A percentile compares a stretch with the other conserved stretches of the same genome.
Evolutionary conservation across 305 asterid genomes (phyloP).

Genomic region (Fraxinus floribunda): DNA sequence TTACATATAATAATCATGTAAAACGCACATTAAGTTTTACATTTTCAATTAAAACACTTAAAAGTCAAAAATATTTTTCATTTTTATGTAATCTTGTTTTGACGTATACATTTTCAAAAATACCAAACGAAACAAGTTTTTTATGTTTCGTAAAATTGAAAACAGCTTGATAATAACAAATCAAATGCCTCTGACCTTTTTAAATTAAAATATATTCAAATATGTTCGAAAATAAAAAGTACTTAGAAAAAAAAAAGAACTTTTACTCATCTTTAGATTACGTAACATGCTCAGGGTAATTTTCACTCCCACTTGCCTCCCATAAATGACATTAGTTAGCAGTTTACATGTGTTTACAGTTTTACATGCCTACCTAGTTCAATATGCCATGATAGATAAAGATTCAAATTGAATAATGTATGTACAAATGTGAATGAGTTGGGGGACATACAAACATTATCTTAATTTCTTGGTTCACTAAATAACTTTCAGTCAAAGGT

Average conservation of each 20-base stretch:
- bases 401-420: background rate
- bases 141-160: background rate
- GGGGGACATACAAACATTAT: slow-evolving; percentile 19
- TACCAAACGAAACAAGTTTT: background rate
- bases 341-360: background rate
- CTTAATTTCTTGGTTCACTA: background rate
- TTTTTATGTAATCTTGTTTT: background rate
- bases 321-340: background rate
- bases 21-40: background rate
- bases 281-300: background rate
- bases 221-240: background rate
- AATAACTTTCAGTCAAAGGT: background rate
- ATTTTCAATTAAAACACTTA: background rate
- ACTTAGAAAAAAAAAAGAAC: background rate
- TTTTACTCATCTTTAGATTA: background rate
- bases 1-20: no score
- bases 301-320: background rate
- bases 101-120: background rate
- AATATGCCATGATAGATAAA: background rate
- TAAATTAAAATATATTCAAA: background rate
- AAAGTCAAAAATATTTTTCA: background rate
- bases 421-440: slow-evolving; percentile 13
- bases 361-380: background rate
- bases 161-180: no score
- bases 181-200: background rate